These are phyloP conservation scores for Penicillium antarcticum DNA, from an alignment of 495 filamentous ascomycete species.

Conservation along the genomic window DNA sequence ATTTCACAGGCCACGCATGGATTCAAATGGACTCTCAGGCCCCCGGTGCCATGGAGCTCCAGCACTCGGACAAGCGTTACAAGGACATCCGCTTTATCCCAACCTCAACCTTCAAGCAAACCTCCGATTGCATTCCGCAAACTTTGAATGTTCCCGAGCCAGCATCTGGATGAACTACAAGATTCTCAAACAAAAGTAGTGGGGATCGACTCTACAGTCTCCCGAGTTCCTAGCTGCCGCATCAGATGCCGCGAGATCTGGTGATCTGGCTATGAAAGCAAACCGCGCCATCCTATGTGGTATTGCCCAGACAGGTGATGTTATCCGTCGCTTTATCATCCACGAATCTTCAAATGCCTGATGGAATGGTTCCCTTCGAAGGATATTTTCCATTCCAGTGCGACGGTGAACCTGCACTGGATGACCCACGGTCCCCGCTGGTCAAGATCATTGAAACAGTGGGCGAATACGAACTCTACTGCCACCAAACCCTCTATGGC, in stretches of 20 bases:
- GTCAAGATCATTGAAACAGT: conserved; percentile 7
- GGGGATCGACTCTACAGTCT: conserved; percentile 7
- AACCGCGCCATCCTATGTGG: conserved; percentile 3
- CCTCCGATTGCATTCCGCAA: background rate
- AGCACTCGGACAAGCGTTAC: conserved; percentile 3
- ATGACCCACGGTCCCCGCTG: background rate
- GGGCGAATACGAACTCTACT: conserved; percentile 2
- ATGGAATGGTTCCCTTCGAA: conserved; percentile 5
- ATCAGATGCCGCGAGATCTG: conserved; percentile 1
- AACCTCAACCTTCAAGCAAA: background rate
- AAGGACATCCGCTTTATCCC: conserved; percentile 4
- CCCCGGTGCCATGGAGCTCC: conserved; percentile 6
- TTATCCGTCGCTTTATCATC: conserved; percentile 5
- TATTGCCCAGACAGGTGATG: conserved; percentile 5
- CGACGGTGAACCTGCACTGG: conserved; percentile 1
- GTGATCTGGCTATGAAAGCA: background rate
- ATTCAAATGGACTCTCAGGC: conserved; percentile 10
- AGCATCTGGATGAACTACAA: conserved; percentile 1
- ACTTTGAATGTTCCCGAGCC: background rate
- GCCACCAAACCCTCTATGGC: background rate
- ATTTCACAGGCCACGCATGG: conserved; percentile 8
- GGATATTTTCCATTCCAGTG: conserved; percentile 9
- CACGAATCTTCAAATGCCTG: conserved; percentile 3
- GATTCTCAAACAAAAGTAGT: conserved; percentile 7
- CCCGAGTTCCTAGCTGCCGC: conserved; percentile 10